Evolutionary conservation across 2,329 filamentous ascomycete species (phyloP), one percentile per base, ranked within the genome.

Genomic region (Botryotinia convoluta): DNA sequence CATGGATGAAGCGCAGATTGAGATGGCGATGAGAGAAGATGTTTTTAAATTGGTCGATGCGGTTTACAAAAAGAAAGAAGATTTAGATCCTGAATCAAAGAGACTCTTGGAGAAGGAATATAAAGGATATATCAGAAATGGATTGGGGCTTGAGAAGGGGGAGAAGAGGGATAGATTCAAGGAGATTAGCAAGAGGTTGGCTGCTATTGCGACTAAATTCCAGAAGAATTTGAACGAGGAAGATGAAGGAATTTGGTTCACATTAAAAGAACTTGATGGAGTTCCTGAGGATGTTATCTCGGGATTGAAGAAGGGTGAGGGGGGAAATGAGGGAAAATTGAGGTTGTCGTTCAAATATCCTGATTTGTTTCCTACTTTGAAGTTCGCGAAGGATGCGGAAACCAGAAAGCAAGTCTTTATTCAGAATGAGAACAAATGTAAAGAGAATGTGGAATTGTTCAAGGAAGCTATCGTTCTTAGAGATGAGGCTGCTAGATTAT

Each of bases 181-280:
- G 85, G 92, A 92, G 82, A 94, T 95, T 83, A 93, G 94, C 87
- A 93, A 93, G 86, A 85, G 92, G 20, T 84, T 96, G 72, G 92
- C 90, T 76, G 88, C 92, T 81, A 87, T 95, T 77, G 86, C 88
- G 79, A 94, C 95, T 74, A 86, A 90, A 73, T 93, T 93, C 82
- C 89, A 92, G 80, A 94, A 94, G 85, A 93, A 92, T 78, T 84
- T 95, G 74, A 95, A 95, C 79, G 93, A 95, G 82, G 93, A 96
- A 83, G 91, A 91, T 78, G 91, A 91, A n/a, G 91, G 90, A 3
- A 83, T 95, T 70, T 96, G 93, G 92, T 92, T 95, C 78, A 92
- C 91, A 1, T 86, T 83, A 4, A 87, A 92, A 76, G 89, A 96
- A 82, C 85, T 96, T 9, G 88, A 92, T 65, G 93, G 93, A 67